Percentiles rank a stretch among this genome's conserved stretches.
Evolutionary conservation across 2,329 filamentous ascomycete species (phyloP).

Genomic region (Exophiala sp.): DNA sequence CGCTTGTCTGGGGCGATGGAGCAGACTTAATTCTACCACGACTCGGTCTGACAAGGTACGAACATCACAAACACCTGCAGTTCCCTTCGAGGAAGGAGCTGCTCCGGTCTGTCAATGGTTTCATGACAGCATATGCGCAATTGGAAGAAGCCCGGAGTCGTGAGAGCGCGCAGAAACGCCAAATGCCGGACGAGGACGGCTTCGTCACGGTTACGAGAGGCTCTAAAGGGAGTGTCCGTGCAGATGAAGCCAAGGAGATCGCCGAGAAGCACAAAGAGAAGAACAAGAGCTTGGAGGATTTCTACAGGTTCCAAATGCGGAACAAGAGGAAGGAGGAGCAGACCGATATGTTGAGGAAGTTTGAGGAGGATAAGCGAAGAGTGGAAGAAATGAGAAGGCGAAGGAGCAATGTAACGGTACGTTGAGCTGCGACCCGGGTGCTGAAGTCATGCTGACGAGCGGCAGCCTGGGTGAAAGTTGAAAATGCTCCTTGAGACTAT

Average conservation of each 20-base stretch:
- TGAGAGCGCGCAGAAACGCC: slow-evolving; percentile 58
- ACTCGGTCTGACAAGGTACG: slow-evolving; percentile 50
- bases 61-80: slow-evolving; percentile 63
- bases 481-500: neutral
- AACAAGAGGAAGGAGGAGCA: slow-evolving; percentile 74
- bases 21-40: slow-evolving; percentile 52
- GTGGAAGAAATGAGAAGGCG: slow-evolving; percentile 64
- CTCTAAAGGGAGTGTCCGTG: slow-evolving; percentile 63
- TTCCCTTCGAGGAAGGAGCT: slow-evolving; percentile 64
- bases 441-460: neutral
- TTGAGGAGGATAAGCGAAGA: slow-evolving; percentile 69
- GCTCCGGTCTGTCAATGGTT: slow-evolving; percentile 72
- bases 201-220: slow-evolving; percentile 88
- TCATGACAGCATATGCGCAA: slow-evolving; percentile 72
- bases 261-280: slow-evolving; percentile 56
- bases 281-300: slow-evolving; percentile 60
- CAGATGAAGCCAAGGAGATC: slow-evolving; percentile 61
- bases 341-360: slow-evolving; percentile 60
- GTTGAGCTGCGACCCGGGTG: neutral
- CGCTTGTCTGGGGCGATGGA: slow-evolving; percentile 62
- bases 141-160: slow-evolving; percentile 60
- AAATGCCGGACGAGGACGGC: slow-evolving; percentile 86
- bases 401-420: slow-evolving; percentile 53
- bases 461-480: neutral
- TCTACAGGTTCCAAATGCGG: slow-evolving; percentile 77